Evolutionary conservation across 2,329 filamentous ascomycete species (phyloP).

Genomic region (Aspergillus intermedius): DNA sequence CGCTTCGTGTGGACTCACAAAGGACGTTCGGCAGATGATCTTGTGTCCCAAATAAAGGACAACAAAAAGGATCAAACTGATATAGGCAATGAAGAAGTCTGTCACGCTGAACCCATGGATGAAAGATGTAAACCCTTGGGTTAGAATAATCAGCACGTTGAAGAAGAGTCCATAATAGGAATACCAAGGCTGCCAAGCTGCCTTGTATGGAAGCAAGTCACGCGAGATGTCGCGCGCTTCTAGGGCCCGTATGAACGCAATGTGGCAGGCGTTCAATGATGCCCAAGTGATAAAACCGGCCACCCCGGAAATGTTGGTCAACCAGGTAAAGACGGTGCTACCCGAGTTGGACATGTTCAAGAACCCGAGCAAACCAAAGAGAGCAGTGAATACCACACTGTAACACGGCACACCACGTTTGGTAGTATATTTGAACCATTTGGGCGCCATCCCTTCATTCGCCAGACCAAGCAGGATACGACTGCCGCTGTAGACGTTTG

Average conservation of each 20-base stretch:
- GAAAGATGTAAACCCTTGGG: conserved; percentile 64
- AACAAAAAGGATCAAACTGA: conserved; percentile 59
- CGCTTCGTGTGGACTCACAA: conserved; percentile 35
- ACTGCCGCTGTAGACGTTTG: conserved; percentile 45
- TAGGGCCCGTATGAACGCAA: conserved; percentile 60
- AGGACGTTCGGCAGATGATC: conserved; percentile 29
- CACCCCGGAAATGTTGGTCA: conserved; percentile 29
- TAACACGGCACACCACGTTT: conserved; percentile 41
- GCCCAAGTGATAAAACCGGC: conserved; percentile 33
- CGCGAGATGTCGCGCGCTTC: conserved; percentile 52
- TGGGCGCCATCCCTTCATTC: conserved; percentile 40
- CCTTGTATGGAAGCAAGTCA: conserved; percentile 53
- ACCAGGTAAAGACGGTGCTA: conserved; percentile 50
- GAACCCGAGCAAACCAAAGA: conserved; percentile 61
- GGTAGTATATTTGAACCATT: conserved; percentile 36
- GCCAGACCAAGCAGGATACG: conserved; percentile 64
- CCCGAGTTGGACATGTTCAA: conserved; percentile 61
- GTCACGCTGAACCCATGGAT: conserved; percentile 53
- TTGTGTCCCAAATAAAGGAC: conserved; percentile 59
- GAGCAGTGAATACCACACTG: conserved; percentile 39
- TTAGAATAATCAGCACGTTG: conserved; percentile 58
- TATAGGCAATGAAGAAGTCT: conserved; percentile 58
- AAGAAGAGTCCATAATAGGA: conserved; percentile 62
- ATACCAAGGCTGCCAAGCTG: conserved; percentile 57
- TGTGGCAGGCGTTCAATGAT: conserved; percentile 48